Conservation (phyloP, 2,329 filamentous ascomycete genomes). For the Volutella citrinella region DNA sequence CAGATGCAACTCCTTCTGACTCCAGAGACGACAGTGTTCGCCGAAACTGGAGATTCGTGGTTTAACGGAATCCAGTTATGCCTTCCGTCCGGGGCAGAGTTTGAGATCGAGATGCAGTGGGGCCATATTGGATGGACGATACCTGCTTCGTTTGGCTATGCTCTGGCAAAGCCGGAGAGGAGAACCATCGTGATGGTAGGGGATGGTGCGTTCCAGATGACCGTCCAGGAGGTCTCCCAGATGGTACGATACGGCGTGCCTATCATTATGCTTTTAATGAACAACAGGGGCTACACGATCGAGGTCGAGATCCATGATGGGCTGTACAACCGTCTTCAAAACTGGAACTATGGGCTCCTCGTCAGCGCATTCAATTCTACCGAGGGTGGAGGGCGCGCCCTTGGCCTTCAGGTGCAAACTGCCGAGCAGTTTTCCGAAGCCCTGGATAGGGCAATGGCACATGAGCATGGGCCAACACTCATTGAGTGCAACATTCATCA, state of each 20-base stretch:
- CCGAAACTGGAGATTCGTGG: constrained; percentile 11
- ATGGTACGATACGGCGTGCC: constrained; percentile 11
- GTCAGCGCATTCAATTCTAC: constrained; percentile 18
- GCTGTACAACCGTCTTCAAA: constrained; percentile 30
- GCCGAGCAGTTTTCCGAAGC: constrained; percentile 2
- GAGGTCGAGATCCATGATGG: constrained; percentile 37
- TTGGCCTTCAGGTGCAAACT: constrained; percentile 6
- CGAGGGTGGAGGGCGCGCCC: constrained; percentile 4
- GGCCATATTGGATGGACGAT: constrained; percentile 13
- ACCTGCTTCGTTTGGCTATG: constrained; percentile 13
- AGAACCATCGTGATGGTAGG: constrained; percentile 8
- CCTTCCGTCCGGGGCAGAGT: constrained; percentile 7
- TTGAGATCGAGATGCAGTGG: constrained; percentile 14
- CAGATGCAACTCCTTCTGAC: constrained; percentile 6
- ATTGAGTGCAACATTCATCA: constrained; percentile 9
- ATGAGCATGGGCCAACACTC: constrained; percentile 7
- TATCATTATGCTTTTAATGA: constrained; percentile 12
- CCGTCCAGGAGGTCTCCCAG: constrained; percentile 12
- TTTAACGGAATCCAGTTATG: constrained; percentile 10
- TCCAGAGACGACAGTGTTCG: constrained; percentile 8
- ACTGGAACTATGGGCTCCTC: constrained; percentile 30
- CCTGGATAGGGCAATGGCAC: constrained; percentile 2
- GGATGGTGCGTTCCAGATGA: constrained; percentile 14
- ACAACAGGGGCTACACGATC: constrained; percentile 36
- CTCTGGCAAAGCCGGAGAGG: constrained; percentile 11